Evolutionary conservation across 2,329 filamentous ascomycete genomes (phyloP).

Genomic region (Endothia cerciana): DNA sequence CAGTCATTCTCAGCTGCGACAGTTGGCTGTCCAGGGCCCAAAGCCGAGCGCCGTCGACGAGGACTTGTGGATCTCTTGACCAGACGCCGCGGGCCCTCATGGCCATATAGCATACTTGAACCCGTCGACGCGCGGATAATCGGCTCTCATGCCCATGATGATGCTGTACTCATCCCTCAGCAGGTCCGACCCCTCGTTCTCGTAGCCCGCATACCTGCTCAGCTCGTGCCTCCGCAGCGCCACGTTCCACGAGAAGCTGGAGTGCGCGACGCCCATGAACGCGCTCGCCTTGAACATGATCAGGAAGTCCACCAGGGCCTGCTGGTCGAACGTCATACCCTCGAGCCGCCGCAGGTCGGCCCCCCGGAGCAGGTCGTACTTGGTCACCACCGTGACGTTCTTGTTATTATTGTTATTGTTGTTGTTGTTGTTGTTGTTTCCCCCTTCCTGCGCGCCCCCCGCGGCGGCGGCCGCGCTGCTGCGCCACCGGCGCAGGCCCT

Average conservation of each 20-base stretch:
- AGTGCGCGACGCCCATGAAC: conserved; percentile 41
- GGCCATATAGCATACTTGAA: conserved; percentile 39
- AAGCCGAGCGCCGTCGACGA: too few relatives aligned
- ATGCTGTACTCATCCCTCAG: conserved; percentile 38
- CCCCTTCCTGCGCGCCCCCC: not conserved
- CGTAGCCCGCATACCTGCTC: conserved; percentile 35
- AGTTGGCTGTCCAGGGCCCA: too few relatives aligned
- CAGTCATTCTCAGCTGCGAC: too few relatives aligned
- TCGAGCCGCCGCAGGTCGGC: conserved; percentile 31
- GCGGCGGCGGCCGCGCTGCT: conserved; percentile 17
- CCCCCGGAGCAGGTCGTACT: conserved; percentile 36
- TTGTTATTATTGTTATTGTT: too few relatives aligned
- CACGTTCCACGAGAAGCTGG: conserved; percentile 41
- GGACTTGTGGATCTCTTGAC: too few relatives aligned
- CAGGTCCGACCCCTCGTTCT: conserved; percentile 38
- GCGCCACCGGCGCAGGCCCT: conserved; percentile 27
- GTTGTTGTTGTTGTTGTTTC: not conserved
- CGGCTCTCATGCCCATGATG: conserved; percentile 39
- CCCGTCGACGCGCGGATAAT: conserved; percentile 38
- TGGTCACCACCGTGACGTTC: conserved; percentile 38
- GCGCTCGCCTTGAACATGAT: conserved; percentile 39
- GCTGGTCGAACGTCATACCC: conserved; percentile 39
- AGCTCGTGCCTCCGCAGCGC: conserved; percentile 40
- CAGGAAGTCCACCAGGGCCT: conserved; percentile 40
- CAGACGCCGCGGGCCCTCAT: conserved; percentile 20